These are phyloP conservation scores for Lactarius psammicola DNA, from an alignment of 768 basidiomycete species.

Conservation along the genomic window DNA sequence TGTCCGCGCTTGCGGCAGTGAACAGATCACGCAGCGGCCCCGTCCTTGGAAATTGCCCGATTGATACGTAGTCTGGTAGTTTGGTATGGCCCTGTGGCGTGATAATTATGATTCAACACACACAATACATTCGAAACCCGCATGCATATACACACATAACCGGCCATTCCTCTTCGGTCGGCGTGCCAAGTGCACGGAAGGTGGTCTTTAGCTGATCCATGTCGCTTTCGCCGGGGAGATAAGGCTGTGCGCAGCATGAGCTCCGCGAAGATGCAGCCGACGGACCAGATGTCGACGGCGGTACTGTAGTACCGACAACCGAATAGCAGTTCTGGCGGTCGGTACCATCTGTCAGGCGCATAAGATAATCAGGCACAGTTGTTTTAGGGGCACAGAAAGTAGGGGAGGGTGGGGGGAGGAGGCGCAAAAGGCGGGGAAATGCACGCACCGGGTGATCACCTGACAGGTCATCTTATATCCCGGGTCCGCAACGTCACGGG, in stretches of 20 bases:
- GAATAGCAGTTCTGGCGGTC: constrained; percentile 92
- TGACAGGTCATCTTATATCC: constrained; percentile 97
- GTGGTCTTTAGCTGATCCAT: constrained; percentile 96
- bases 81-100: constrained; percentile 74
- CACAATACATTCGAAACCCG: no score
- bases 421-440: no score
- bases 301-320: constrained; percentile 89
- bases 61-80: constrained; percentile 84
- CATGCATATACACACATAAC: constrained; percentile 51
- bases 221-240: constrained; percentile 92
- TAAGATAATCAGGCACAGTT: constrained; percentile 13
- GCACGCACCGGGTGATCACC: constrained; percentile 87
- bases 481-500: constrained; percentile 93
- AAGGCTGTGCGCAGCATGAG: constrained; percentile 95
- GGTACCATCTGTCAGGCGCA: constrained; percentile 81
- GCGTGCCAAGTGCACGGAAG: constrained; percentile 93
- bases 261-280: constrained; percentile 97
- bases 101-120: no score
- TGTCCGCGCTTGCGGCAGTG: constrained; percentile 84
- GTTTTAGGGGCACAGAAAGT: not conserved
- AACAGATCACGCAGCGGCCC: constrained; percentile 85
- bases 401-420: constrained; percentile 8
- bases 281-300: constrained; percentile 95
- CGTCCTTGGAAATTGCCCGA: constrained; percentile 82
- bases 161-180: constrained; percentile 97